Evolutionary conservation across 163 green algal genomes (phyloP).

Genomic region (Chlorella variabilis): DNA sequence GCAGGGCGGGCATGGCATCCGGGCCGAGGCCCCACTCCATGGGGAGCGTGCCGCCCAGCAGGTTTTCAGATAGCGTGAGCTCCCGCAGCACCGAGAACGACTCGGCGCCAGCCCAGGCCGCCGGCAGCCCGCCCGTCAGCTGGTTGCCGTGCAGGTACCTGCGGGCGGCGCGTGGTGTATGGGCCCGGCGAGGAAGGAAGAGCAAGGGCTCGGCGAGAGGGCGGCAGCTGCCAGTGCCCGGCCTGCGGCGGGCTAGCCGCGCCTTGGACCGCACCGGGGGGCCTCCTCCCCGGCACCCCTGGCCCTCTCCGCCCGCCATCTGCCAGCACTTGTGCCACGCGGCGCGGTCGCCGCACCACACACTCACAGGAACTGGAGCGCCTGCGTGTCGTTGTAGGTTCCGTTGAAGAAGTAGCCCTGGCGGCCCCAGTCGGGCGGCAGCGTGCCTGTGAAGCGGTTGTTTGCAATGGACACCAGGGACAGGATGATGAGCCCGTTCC

Average conservation of each 20-base stretch:
- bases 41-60: neutral
- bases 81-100: neutral
- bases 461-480: neutral
- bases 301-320: too few species aligned
- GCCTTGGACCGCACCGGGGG: too few species aligned
- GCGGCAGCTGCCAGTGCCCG: too few species aligned
- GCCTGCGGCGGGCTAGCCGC: too few species aligned
- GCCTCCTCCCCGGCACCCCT: too few species aligned
- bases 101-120: neutral
- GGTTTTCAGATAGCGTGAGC: constrained; percentile 21
- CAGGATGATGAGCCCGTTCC: constrained; percentile 11
- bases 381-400: neutral
- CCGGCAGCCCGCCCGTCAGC: constrained; percentile 8
- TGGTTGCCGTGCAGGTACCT: constrained; percentile 16
- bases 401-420: neutral
- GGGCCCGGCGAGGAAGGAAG: neutral
- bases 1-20: constrained; percentile 7
- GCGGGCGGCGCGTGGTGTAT: neutral
- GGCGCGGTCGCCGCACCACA: too few species aligned
- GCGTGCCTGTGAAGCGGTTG: constrained; percentile 7
- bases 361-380: neutral
- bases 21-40: neutral
- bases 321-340: too few species aligned
- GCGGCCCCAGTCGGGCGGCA: constrained; percentile 1
- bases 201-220: too few species aligned